A percentile compares a stretch with the other conserved stretches of the same genome.
phyloP scores from a whole-genome alignment of 768 basidiomycete genomes.

The Hypsizygus marmoreus region DNA sequence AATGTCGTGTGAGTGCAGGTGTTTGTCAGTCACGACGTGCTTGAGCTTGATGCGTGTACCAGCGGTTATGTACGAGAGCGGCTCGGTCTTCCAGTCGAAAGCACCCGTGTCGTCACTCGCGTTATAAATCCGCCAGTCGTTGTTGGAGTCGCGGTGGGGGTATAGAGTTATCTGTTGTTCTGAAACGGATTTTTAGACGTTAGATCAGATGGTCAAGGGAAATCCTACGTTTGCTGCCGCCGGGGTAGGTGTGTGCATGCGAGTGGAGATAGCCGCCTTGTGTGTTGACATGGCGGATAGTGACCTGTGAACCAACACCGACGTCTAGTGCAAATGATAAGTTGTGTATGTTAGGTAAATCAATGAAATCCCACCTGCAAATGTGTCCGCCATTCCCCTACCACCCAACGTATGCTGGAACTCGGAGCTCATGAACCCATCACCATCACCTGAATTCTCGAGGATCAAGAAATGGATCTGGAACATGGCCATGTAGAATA shows the following conservation, averaged over 20 bases:
- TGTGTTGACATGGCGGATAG: constrained; percentile 90
- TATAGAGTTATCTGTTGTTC: constrained; percentile 99
- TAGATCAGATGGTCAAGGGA: constrained; percentile 1
- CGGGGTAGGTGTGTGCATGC: constrained; percentile 86
- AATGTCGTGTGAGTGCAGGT: constrained; percentile 92
- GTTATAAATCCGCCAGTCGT: constrained; percentile 86
- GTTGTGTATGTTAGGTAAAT: constrained; percentile 34
- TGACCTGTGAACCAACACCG: constrained; percentile 77
- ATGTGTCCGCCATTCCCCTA: constrained; percentile 90
- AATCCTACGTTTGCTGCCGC: constrained; percentile 78
- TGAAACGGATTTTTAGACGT: constrained; percentile 30
- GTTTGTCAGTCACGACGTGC: constrained; percentile 79
- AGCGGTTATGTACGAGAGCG: constrained; percentile 64
- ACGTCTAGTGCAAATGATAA: constrained; percentile 55
- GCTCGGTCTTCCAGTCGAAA: constrained; percentile 49
- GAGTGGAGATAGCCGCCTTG: constrained; percentile 99
- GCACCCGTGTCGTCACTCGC: constrained; percentile 51
- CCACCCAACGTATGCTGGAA: constrained; percentile 96
- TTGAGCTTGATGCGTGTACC: constrained; percentile 77
- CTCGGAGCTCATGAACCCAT: constrained; percentile 99
- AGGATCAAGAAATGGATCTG: constrained; percentile 91
- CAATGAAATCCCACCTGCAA: too few relatives aligned
- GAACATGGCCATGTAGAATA: constrained; percentile 98
- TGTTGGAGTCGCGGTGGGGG: constrained; percentile 97
- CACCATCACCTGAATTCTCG: constrained; percentile 90